phyloP scores from a whole-genome alignment of 768 basidiomycete species.

The Clitopilus passeckerianus region DNA sequence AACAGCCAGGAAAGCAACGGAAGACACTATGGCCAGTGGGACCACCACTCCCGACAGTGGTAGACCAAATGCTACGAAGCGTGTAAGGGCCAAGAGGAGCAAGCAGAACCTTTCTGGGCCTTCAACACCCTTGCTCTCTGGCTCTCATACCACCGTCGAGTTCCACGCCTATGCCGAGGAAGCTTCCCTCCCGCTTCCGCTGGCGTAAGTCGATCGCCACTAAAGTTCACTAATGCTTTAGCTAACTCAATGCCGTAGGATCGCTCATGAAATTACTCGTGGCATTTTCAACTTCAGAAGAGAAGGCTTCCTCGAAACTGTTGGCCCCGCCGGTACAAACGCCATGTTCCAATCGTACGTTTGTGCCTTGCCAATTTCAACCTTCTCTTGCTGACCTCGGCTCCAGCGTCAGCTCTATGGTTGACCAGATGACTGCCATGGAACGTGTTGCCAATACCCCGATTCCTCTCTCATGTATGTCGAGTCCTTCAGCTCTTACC shows the following conservation, averaged over 20 bases:
- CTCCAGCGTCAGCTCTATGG: conserved; percentile 69
- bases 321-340: conserved; percentile 88
- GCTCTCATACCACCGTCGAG: conserved; percentile 51
- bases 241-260: conserved; percentile 30
- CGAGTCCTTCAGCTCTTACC: conserved; percentile 1
- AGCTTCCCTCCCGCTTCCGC: conserved; percentile 74
- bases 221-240: background rate
- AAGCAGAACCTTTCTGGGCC: conserved; percentile 44
- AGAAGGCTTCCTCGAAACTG: conserved; percentile 80
- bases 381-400: conserved; percentile 3
- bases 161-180: conserved; percentile 53
- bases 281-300: conserved; percentile 69
- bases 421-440: conserved; percentile 81
- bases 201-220: conserved; percentile 43
- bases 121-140: conserved; percentile 60
- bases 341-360: conserved; percentile 65
- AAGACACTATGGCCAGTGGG: conserved; percentile 26
- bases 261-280: conserved; percentile 76
- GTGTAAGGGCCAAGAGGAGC: conserved; percentile 68
- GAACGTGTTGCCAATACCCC: conserved; percentile 90
- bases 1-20: conserved; percentile 27
- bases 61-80: conserved; percentile 54
- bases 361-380: background rate
- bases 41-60: conserved; percentile 26
- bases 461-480: conserved; percentile 69